These are phyloP conservation scores for Tanacetum coccineum DNA, from an alignment of 129 eudicot genomes.

Conservation along the genomic window DNA sequence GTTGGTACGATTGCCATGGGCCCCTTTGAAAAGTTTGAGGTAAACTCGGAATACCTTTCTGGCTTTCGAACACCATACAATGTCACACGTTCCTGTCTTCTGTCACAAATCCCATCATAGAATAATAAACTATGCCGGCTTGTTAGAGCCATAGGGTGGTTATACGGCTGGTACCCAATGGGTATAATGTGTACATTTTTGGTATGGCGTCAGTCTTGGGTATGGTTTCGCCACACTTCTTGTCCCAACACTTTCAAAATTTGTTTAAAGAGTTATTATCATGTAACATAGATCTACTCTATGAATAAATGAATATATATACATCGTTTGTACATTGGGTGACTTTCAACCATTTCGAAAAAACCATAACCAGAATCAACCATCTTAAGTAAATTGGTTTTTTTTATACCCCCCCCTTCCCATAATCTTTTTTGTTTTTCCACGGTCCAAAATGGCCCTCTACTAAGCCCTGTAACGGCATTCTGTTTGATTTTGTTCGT, in stretches of 20 bases:
- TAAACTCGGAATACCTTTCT: background rate
- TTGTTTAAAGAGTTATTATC: background rate
- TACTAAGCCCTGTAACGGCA: background rate
- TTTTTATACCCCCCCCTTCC: too few species aligned
- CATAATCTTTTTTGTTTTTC: too few species aligned
- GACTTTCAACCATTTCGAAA: too few species aligned
- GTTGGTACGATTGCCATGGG: constrained; percentile 7
- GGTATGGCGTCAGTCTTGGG: too few species aligned
- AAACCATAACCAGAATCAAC: too few species aligned
- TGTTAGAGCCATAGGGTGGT: too few species aligned
- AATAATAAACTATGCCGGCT: too few species aligned
- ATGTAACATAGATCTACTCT: background rate
- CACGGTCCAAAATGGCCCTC: background rate
- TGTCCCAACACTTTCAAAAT: background rate
- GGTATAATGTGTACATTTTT: background rate
- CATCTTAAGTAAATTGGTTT: background rate
- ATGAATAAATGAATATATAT: too few species aligned
- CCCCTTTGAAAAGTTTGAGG: constrained; percentile 23
- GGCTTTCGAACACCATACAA: too few species aligned
- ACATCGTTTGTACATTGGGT: too few species aligned
- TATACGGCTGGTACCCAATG: background rate
- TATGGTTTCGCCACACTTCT: background rate
- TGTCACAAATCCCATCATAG: too few species aligned
- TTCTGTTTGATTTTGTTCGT: background rate
- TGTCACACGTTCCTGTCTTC: too few species aligned